These are phyloP conservation scores for Solanum habrochaites DNA, from an alignment of 257 asterid genomes.

Conservation along the genomic window DNA sequence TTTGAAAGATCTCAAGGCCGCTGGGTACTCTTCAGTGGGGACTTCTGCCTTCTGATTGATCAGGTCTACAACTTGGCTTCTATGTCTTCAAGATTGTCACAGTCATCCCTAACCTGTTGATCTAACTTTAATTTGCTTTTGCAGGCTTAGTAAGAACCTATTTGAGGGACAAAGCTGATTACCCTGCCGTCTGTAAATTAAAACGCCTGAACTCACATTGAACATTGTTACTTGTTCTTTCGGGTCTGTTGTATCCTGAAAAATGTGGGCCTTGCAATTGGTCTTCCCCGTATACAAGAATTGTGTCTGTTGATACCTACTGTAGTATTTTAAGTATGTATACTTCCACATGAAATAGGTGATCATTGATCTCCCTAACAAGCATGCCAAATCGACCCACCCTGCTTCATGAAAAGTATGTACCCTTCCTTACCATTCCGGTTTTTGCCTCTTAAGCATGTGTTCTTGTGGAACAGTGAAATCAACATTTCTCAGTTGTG, in stretches of 20 bases:
- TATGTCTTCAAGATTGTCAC: not conserved
- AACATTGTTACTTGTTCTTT: not conserved
- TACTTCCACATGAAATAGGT: not conserved
- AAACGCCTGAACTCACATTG: not conserved
- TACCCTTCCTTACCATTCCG: not conserved
- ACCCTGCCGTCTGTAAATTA: slow-evolving; percentile 12
- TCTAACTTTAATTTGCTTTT: not conserved
- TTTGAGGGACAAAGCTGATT: slow-evolving; percentile 17
- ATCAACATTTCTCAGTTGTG: no score
- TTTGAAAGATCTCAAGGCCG: slow-evolving; percentile 72
- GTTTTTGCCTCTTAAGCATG: not conserved
- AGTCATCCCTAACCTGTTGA: not conserved
- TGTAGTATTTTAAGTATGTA: not conserved
- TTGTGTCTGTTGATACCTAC: not conserved
- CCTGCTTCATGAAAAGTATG: not conserved
- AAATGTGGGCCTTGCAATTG: not conserved
- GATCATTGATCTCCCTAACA: not conserved
- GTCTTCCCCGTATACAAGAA: not conserved
- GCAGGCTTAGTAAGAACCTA: not conserved
- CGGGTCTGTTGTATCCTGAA: not conserved
- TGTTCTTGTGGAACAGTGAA: not conserved
- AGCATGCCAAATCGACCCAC: not conserved
- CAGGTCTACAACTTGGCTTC: slow-evolving; percentile 15
- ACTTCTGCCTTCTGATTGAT: slow-evolving; percentile 44
- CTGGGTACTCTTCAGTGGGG: slow-evolving; percentile 87